A percentile compares a stretch with the other conserved stretches of the same genome.
phyloP scores from a whole-genome alignment of 2,329 filamentous ascomycete species.

The Aspergillus pseudoglaucus region DNA sequence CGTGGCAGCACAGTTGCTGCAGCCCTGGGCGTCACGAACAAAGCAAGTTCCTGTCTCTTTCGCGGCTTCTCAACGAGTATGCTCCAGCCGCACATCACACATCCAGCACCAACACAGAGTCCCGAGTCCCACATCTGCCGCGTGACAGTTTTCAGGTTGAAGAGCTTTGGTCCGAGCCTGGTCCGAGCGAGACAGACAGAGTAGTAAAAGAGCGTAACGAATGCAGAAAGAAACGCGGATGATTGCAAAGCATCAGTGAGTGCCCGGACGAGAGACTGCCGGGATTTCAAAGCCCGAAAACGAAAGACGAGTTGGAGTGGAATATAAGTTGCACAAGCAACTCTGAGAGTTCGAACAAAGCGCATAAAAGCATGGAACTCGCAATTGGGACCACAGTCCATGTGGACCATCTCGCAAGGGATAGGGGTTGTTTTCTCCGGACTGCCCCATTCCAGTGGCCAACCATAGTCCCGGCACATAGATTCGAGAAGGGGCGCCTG shows the following conservation, averaged over 20 bases:
- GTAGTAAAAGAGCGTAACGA: conserved; percentile 78
- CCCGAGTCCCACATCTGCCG: conserved; percentile 53
- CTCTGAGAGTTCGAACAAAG: conserved; percentile 63
- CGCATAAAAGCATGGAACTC: conserved; percentile 66
- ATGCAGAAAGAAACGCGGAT: conserved; percentile 69
- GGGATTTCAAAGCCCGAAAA: conserved; percentile 44
- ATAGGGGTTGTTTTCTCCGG: conserved; percentile 63
- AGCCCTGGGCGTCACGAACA: conserved; percentile 76
- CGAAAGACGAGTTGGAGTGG: conserved; percentile 65
- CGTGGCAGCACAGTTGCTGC: conserved; percentile 68
- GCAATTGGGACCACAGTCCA: conserved; percentile 64
- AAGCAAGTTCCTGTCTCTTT: conserved; percentile 65
- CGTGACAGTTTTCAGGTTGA: conserved; percentile 50
- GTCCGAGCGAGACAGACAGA: conserved; percentile 72
- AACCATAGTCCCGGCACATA: conserved; percentile 66
- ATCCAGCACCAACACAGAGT: conserved; percentile 65
- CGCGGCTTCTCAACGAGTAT: conserved; percentile 63
- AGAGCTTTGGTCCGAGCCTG: conserved; percentile 61
- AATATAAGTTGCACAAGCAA: conserved; percentile 69
- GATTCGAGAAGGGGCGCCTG: conserved; percentile 60
- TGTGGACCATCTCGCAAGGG: conserved; percentile 78
- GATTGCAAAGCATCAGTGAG: conserved; percentile 59
- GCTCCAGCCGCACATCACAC: conserved; percentile 73
- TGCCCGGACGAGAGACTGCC: conserved; percentile 43
- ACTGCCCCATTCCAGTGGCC: conserved; percentile 67